Conservation (phyloP, 768 basidiomycete species). For the Podaxis sp. region DNA sequence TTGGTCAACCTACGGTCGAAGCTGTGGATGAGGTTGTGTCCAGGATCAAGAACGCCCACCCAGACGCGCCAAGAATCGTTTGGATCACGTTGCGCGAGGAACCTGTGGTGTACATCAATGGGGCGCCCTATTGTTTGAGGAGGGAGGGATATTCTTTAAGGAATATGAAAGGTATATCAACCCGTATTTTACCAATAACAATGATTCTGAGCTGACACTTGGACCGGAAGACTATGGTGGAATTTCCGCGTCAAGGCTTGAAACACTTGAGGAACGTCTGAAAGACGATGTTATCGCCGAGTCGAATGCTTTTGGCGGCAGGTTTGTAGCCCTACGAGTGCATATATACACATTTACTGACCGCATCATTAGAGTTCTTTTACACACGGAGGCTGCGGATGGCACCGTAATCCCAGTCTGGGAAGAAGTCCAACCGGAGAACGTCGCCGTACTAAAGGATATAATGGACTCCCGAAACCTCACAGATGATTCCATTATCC, state of each 20-base stretch:
- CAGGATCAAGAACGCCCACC: conserved; percentile 60
- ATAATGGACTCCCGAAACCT: conserved; percentile 69
- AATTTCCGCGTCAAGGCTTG: conserved; percentile 86
- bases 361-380: conserved; percentile 56
- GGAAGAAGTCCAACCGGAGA: conserved; percentile 77
- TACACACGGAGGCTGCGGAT: conserved; percentile 87
- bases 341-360: neutral
- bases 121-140: conserved; percentile 86
- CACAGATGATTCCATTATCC: conserved; percentile 50
- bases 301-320: conserved; percentile 78
- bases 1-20: conserved; percentile 89
- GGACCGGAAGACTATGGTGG: conserved; percentile 79
- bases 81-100: conserved; percentile 97
- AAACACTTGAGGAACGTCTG: conserved; percentile 87
- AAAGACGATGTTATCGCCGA: conserved; percentile 87
- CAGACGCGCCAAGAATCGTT: conserved; percentile 60
- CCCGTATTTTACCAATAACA: neutral
- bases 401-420: conserved; percentile 91
- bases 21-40: conserved; percentile 81
- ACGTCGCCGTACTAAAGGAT: conserved; percentile 84
- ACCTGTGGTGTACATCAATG: conserved; percentile 91
- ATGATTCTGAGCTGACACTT: neutral
- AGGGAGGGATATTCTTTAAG: conserved; percentile 83
- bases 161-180: conserved; percentile 84
- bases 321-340: conserved; percentile 38